Percentiles rank a stretch among this genome's conserved stretches.
Evolutionary conservation across 2,329 filamentous ascomycete genomes (phyloP).

Genomic region (Fusarium sarcochroum): DNA sequence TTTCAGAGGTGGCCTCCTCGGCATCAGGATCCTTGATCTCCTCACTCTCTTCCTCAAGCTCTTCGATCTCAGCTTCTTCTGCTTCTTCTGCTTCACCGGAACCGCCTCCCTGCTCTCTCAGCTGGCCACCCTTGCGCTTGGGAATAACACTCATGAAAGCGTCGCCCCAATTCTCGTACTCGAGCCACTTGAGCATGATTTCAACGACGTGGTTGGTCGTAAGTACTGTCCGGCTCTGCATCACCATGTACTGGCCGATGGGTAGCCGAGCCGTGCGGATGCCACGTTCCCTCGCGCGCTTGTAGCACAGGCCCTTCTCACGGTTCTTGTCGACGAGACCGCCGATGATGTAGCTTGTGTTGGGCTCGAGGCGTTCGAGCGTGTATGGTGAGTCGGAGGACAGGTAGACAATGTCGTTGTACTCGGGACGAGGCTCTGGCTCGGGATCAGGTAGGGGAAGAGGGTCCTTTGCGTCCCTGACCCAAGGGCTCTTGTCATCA

Average conservation of each 20-base stretch:
- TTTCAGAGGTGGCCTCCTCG: slow-evolving; percentile 8
- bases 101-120: slow-evolving; percentile 63
- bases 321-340: slow-evolving; percentile 97
- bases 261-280: slow-evolving; percentile 92
- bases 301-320: slow-evolving; percentile 94
- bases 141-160: slow-evolving; percentile 92
- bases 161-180: slow-evolving; percentile 90
- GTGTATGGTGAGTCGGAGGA: slow-evolving; percentile 92
- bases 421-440: slow-evolving; percentile 51
- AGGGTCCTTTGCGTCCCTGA: slow-evolving; percentile 51
- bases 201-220: slow-evolving; percentile 97
- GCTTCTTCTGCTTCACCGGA: slow-evolving; percentile 40
- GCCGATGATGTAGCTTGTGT: slow-evolving; percentile 93
- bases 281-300: slow-evolving; percentile 78
- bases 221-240: slow-evolving; percentile 87
- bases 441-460: slow-evolving; percentile 54
- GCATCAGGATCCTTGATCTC: slow-evolving; percentile 46
- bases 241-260: slow-evolving; percentile 94
- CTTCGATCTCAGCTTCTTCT: slow-evolving; percentile 48
- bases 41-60: slow-evolving; percentile 50
- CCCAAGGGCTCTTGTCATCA: slow-evolving; percentile 50
- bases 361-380: slow-evolving; percentile 84
- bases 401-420: slow-evolving; percentile 80
- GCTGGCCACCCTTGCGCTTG: slow-evolving; percentile 84
- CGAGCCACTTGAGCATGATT: slow-evolving; percentile 95